These are phyloP conservation scores for Aspergillus versicolor DNA, from an alignment of 2,329 filamentous ascomycete genomes.

Conservation along the genomic window DNA sequence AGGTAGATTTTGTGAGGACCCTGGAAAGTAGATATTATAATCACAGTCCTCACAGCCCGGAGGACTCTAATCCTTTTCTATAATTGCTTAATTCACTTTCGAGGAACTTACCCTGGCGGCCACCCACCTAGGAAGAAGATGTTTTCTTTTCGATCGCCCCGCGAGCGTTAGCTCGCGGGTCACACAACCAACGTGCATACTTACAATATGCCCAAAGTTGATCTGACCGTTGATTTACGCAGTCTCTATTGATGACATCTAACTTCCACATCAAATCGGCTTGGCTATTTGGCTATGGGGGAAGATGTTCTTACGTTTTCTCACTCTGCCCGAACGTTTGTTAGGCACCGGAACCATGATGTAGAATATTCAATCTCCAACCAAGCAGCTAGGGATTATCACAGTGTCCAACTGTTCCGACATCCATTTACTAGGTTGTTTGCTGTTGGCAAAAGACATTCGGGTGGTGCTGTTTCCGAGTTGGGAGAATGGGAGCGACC, in stretches of 20 bases:
- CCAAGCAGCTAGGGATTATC: neutral
- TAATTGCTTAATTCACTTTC: no score
- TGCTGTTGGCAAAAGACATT: neutral
- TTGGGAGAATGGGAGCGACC: neutral
- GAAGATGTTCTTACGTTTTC: neutral
- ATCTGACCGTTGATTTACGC: neutral
- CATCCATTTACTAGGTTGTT: neutral
- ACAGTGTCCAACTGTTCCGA: neutral
- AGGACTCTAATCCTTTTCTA: no score
- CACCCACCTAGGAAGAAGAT: no score
- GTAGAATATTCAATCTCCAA: neutral
- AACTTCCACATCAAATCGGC: neutral
- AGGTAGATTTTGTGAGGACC: neutral
- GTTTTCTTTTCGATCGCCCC: no score
- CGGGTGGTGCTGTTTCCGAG: neutral
- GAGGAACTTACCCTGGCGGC: no score
- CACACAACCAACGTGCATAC: no score
- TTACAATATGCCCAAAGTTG: no score
- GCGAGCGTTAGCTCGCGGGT: neutral
- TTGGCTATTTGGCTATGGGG: neutral
- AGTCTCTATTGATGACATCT: neutral
- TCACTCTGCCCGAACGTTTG: neutral
- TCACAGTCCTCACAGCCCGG: no score
- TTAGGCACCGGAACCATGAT: neutral
- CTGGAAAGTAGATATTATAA: constrained; percentile 2